These are phyloP conservation scores for Pichia kluyveri DNA, from an alignment of 805 yeast species.

Conservation along the genomic window DNA sequence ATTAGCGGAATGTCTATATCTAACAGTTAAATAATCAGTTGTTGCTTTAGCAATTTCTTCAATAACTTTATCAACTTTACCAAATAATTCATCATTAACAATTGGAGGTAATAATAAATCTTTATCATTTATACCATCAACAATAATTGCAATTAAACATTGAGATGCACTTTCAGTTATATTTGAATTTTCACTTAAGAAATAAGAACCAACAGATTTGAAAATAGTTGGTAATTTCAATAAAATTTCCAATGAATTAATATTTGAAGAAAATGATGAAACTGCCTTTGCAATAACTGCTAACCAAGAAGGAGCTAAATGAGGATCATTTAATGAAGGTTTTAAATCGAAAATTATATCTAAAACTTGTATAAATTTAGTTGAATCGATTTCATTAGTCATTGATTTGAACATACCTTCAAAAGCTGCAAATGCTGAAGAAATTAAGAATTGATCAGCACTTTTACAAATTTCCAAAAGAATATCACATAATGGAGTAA, in stretches of 20 bases:
- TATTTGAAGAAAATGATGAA: slow-evolving; percentile 38
- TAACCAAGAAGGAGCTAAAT: slow-evolving; percentile 89
- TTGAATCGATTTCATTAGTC: slow-evolving; percentile 43
- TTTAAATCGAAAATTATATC: slow-evolving; percentile 68
- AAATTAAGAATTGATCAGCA: slow-evolving; percentile 76
- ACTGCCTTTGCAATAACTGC: slow-evolving; percentile 86
- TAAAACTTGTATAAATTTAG: slow-evolving; percentile 54
- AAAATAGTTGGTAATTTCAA: slow-evolving; percentile 48
- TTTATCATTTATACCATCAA: slow-evolving; percentile 56
- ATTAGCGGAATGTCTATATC: slow-evolving; percentile 66
- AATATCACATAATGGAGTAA: slow-evolving; percentile 67
- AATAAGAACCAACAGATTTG: slow-evolving; percentile 49
- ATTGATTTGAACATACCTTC: slow-evolving; percentile 68
- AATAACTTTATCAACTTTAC: slow-evolving; percentile 46
- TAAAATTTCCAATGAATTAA: slow-evolving; percentile 45
- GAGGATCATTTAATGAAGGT: slow-evolving; percentile 76
- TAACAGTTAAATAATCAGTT: slow-evolving; percentile 53
- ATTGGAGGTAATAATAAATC: slow-evolving; percentile 44
- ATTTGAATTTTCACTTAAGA: slow-evolving; percentile 54
- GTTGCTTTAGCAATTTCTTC: slow-evolving; percentile 44
- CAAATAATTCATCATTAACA: slow-evolving; percentile 42
- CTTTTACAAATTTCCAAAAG: slow-evolving; percentile 70
- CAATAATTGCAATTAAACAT: slow-evolving; percentile 72
- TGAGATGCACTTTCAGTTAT: slow-evolving; percentile 75
- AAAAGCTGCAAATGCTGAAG: slow-evolving; percentile 75